Percentiles rank a stretch among this genome's conserved stretches.
phyloP scores from a whole-genome alignment of 2,329 filamentous ascomycete genomes.

The Pestalotiopsis sp. region DNA sequence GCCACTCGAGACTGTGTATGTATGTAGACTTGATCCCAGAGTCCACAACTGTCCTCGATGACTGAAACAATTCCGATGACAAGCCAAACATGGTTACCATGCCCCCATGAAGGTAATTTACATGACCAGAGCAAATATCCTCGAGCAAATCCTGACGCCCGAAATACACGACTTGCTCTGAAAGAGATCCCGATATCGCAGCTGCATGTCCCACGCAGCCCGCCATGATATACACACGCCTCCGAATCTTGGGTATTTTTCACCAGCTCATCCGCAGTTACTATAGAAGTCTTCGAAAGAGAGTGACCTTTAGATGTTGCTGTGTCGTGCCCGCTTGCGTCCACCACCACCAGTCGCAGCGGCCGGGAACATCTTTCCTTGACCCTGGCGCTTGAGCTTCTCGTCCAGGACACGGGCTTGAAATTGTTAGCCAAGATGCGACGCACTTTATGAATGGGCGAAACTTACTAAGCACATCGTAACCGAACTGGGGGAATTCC shows the following conservation, averaged over 20 bases:
- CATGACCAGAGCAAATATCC: neutral
- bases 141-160: neutral
- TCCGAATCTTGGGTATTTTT: neutral
- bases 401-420: slow-evolving; percentile 66
- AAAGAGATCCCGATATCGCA: neutral
- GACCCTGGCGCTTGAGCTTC: slow-evolving; percentile 66
- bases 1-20: too few relatives aligned
- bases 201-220: neutral
- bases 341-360: slow-evolving; percentile 40
- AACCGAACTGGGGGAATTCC: slow-evolving; percentile 89
- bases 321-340: slow-evolving; percentile 61
- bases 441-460: neutral
- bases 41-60: neutral
- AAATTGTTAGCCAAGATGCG: slow-evolving; percentile 23
- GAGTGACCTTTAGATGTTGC: slow-evolving; percentile 34
- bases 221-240: neutral
- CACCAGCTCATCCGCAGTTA: too few relatives aligned
- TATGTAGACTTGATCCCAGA: neutral
- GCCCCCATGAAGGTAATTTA: neutral
- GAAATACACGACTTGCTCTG: neutral
- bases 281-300: too few relatives aligned
- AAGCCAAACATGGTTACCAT: neutral
- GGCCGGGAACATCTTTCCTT: slow-evolving; percentile 60
- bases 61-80: neutral
- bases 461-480: slow-evolving; percentile 80